phyloP scores from a whole-genome alignment of 116 monocot species.

The Posidonia oceanica region DNA sequence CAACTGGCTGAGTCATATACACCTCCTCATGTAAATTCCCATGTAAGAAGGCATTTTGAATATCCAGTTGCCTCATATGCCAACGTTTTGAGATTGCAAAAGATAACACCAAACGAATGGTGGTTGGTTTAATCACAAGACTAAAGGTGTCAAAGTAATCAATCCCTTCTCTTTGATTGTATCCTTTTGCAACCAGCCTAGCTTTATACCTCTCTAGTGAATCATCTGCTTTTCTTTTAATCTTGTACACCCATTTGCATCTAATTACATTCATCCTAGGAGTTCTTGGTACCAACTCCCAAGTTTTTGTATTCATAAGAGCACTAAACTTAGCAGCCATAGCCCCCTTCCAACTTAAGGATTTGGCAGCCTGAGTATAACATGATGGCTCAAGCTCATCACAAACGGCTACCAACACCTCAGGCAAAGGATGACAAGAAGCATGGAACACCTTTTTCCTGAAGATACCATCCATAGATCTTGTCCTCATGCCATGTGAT shows the following conservation, averaged over 20 bases:
- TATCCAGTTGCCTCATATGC: not conserved
- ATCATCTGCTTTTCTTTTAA: not conserved
- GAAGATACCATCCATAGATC: too few relatives aligned
- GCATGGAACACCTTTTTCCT: too few relatives aligned
- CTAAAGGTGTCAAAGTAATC: constrained; percentile 1
- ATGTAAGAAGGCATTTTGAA: too few relatives aligned
- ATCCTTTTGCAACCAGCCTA: not conserved
- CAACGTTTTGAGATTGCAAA: not conserved
- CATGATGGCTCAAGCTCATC: too few relatives aligned
- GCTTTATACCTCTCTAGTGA: not conserved
- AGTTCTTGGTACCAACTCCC: not conserved
- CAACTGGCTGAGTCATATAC: not conserved
- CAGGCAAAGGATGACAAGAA: too few relatives aligned
- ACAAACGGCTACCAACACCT: too few relatives aligned
- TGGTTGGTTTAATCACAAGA: not conserved
- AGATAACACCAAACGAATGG: not conserved
- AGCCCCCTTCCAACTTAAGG: not conserved
- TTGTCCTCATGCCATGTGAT: too few relatives aligned
- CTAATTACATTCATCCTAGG: not conserved
- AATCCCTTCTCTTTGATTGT: not conserved
- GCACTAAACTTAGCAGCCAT: not conserved
- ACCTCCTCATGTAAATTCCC: too few relatives aligned
- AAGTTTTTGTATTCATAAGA: not conserved
- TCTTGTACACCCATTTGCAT: not conserved
- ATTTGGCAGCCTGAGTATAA: too few relatives aligned